phyloP scores from a whole-genome alignment of 208 protist genomes.

The Leishmania arabica region DNA sequence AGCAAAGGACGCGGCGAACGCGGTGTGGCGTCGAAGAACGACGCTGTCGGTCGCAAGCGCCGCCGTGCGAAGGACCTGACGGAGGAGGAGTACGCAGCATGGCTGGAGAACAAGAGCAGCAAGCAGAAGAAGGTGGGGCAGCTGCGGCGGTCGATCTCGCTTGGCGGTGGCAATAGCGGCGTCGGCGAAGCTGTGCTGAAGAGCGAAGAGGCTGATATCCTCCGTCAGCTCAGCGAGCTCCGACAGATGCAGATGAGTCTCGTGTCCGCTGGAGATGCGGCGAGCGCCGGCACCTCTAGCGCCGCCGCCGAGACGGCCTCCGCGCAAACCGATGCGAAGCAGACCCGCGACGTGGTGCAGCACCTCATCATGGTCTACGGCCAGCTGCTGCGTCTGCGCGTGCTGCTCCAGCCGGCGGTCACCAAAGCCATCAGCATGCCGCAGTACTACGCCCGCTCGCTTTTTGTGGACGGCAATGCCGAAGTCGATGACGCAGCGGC shows the following conservation, averaged over 20 bases:
- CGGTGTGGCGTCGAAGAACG: neutral
- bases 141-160: constrained; percentile 22
- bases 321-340: constrained; percentile 24
- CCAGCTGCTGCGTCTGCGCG: constrained; percentile 72
- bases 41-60: constrained; percentile 7
- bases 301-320: neutral
- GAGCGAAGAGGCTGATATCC: constrained; percentile 34
- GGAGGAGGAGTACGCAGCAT: constrained; percentile 77
- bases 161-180: constrained; percentile 21
- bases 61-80: constrained; percentile 53
- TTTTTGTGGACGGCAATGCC: constrained; percentile 38
- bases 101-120: constrained; percentile 53
- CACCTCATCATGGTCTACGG: constrained; percentile 76
- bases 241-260: constrained; percentile 34
- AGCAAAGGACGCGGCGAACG: constrained; percentile 21
- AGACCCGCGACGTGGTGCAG: constrained; percentile 43
- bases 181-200: constrained; percentile 14
- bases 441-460: constrained; percentile 76
- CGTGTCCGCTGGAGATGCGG: constrained; percentile 6
- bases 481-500: constrained; percentile 23
- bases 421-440: constrained; percentile 62
- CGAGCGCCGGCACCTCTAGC: neutral
- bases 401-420: constrained; percentile 75
- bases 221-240: constrained; percentile 37
- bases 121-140: constrained; percentile 14